Percentiles rank a stretch among this genome's conserved stretches.
These are phyloP conservation scores for Glonium stellatum DNA, from an alignment of 495 filamentous ascomycete species.

Conservation along the genomic window DNA sequence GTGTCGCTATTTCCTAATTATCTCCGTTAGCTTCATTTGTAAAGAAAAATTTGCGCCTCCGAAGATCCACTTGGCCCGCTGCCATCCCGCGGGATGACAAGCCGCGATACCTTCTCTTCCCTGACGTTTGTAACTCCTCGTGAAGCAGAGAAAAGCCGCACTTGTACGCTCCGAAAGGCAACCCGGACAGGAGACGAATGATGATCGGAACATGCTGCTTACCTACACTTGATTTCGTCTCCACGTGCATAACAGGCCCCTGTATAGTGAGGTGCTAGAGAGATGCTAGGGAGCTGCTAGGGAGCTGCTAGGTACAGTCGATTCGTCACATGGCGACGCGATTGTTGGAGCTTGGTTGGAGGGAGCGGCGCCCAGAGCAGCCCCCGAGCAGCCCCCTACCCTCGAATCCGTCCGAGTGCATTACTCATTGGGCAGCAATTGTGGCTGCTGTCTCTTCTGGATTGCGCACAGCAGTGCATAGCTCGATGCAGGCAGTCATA, in stretches of 20 bases:
- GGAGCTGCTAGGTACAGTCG: background rate
- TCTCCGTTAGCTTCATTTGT: background rate
- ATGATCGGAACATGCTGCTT: background rate
- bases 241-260: background rate
- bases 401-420: background rate
- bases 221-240: background rate
- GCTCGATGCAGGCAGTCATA: background rate
- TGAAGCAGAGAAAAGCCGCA: background rate
- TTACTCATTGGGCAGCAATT: background rate
- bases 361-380: background rate
- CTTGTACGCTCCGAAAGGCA: background rate
- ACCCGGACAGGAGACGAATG: background rate
- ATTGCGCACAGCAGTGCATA: background rate
- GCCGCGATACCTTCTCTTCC: background rate
- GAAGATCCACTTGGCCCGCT: background rate
- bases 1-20: conserved; percentile 1
- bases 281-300: background rate
- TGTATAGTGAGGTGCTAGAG: background rate
- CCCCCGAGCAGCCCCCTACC: background rate
- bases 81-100: conserved; percentile 1
- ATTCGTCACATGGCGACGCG: background rate
- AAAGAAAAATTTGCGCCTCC: conserved; percentile 3
- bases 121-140: background rate
- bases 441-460: background rate
- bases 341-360: background rate